Evolutionary conservation across 768 basidiomycete genomes (phyloP).

Genomic region (Roridomyces roridus): DNA sequence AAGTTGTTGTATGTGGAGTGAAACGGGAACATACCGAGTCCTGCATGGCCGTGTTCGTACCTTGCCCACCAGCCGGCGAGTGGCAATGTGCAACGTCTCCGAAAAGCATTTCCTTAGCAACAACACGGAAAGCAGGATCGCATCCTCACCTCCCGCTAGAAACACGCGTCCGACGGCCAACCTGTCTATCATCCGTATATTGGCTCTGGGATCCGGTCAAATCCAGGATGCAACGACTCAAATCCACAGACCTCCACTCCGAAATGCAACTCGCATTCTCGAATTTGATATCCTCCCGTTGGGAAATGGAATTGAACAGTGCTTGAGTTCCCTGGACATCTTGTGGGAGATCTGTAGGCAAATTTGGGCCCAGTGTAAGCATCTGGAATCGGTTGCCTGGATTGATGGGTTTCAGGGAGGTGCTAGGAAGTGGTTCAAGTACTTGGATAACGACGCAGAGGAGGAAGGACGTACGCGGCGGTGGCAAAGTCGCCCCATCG

Average conservation of each 20-base stretch:
- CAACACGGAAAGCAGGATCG: neutral
- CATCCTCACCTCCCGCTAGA: constrained; percentile 33
- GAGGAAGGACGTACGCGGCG: neutral
- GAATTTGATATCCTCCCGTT: constrained; percentile 5
- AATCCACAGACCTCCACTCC: constrained; percentile 6
- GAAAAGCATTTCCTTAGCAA: neutral
- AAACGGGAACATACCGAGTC: constrained; percentile 20
- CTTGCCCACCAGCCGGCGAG: constrained; percentile 29
- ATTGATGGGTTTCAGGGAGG: constrained; percentile 6
- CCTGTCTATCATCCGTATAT: constrained; percentile 45
- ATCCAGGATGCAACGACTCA: neutral
- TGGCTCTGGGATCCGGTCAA: constrained; percentile 33
- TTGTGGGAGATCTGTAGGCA: neutral
- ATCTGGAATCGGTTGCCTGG: constrained; percentile 8
- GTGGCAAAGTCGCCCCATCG: constrained; percentile 16
- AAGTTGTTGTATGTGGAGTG: neutral
- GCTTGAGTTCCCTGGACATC: constrained; percentile 5
- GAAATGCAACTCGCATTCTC: neutral
- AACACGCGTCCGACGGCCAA: constrained; percentile 44
- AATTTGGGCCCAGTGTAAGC: neutral
- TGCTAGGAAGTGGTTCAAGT: neutral
- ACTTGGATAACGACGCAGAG: neutral
- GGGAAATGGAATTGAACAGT: constrained; percentile 11
- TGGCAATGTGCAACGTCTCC: constrained; percentile 47
- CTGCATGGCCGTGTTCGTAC: constrained; percentile 17